Evolutionary conservation across 306 rosid genomes (phyloP), one percentile per base, ranked within the genome.

Genomic region (Quillaja saponaria): DNA sequence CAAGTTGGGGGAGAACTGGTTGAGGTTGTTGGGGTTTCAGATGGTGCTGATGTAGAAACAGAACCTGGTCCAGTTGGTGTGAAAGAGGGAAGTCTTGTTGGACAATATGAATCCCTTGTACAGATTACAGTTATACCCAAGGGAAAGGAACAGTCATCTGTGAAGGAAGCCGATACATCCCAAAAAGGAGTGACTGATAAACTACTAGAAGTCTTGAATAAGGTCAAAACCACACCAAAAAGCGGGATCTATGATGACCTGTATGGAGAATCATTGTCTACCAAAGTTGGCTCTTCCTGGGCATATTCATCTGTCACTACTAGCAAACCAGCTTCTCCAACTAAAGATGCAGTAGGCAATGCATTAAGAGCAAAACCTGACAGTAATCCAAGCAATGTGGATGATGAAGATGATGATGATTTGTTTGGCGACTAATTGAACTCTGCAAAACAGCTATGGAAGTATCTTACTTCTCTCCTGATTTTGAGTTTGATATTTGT

Each of bases 41-140:
- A 92, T 73, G 99, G 99, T 25, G 96, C 76, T 8, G 95, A 84
- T 64, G 99, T 92, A 39, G 99, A 82, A 66, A 89, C 95, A 40
- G 96, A 92, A 73, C 96, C 95, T 45, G 99, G 99, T 66, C 99
- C 96, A 13, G 58, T 92, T 14, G 99, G 94, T 45, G 95, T 92
- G 49, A 89, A 89, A 80, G 99, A 92, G 81, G 99, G 99, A 74
- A 90, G 95, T 81, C 83, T 92, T 33, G 99, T 92, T 13, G 96
- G 99, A 64, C 89, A 92, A 80, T 92, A 92, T 13, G 99, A 87
- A 73, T 83, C 95, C 66, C 94, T 92, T 73, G 91, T 92, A 68
- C 99, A 87, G 81, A 61, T 59, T 69, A 92, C 94, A 28, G 88
- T 92, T 47, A 85, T 92, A 76, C 99, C 99, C 47, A 92, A 80